Conservation (phyloP, 2,329 filamentous ascomycete genomes). For the Pyricularia sp. region DNA sequence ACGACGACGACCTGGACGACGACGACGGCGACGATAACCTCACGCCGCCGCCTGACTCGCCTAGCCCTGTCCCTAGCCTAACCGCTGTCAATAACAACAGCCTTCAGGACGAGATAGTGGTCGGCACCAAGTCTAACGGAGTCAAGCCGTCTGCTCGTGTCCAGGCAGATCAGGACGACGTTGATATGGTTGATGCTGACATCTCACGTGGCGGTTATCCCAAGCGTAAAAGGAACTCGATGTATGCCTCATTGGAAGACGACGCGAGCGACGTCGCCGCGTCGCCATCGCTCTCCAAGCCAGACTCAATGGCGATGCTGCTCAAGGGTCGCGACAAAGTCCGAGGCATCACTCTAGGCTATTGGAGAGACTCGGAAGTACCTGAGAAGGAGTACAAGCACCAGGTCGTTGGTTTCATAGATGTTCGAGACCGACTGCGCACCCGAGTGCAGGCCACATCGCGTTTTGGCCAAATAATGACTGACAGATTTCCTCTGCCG, state of each 20-base stretch:
- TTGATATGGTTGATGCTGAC: conserved; percentile 27
- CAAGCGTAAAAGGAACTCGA: conserved; percentile 42
- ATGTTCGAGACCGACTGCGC: conserved; percentile 45
- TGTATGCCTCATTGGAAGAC: conserved; percentile 36
- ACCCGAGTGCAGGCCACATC: conserved; percentile 42
- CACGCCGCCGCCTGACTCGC: conserved; percentile 27
- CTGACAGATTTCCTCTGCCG: conserved; percentile 33
- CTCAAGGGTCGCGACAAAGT: conserved; percentile 11
- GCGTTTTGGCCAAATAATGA: conserved; percentile 32
- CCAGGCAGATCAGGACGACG: conserved; percentile 27
- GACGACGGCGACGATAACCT: conserved; percentile 27
- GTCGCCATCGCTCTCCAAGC: neutral
- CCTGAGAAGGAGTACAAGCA: conserved; percentile 38
- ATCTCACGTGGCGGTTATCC: conserved; percentile 24
- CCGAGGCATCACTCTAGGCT: conserved; percentile 40
- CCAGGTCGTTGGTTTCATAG: conserved; percentile 49
- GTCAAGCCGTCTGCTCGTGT: conserved; percentile 21
- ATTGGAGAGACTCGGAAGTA: conserved; percentile 46
- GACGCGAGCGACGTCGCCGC: conserved; percentile 24
- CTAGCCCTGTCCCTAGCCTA: conserved; percentile 14
- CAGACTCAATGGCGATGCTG: neutral
- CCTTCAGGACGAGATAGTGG: conserved; percentile 39
- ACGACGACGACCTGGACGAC: conserved; percentile 20
- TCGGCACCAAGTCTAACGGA: conserved; percentile 29
- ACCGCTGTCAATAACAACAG: conserved; percentile 21